Percentiles rank a stretch among this genome's conserved stretches.
Evolutionary conservation across 257 asterid genomes (phyloP).

Genomic region (Solanum piurae): DNA sequence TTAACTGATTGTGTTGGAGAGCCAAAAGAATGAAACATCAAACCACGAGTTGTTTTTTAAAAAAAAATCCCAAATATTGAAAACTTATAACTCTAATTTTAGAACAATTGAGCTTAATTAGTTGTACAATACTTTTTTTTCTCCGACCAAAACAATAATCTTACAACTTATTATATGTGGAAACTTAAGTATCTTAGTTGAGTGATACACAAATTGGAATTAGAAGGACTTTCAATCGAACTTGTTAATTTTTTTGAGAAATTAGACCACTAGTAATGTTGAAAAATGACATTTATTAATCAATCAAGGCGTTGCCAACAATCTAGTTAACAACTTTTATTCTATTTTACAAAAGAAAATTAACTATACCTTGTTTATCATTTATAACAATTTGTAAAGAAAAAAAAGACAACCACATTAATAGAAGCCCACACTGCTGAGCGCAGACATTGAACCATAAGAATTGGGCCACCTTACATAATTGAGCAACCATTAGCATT

Average conservation of each 20-base stretch:
- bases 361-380: not conserved
- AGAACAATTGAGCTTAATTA: not conserved
- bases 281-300: not conserved
- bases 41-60: no score
- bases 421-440: not conserved
- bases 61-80: not conserved
- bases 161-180: not conserved
- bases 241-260: not conserved
- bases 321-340: not conserved
- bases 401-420: not conserved
- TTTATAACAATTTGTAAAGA: not conserved
- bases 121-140: not conserved
- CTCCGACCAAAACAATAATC: not conserved
- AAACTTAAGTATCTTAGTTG: not conserved
- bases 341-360: not conserved
- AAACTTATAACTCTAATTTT: not conserved
- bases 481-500: slow-evolving; percentile 27
- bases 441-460: not conserved
- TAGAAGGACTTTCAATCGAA: not conserved
- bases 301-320: not conserved
- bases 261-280: not conserved
- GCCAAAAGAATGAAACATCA: no score
- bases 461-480: slow-evolving; percentile 22
- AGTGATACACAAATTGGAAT: not conserved
- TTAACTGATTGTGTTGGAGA: no score